Evolutionary conservation across 495 filamentous ascomycete genomes (phyloP).

Genomic region (Diplogelasinospora grovesii): DNA sequence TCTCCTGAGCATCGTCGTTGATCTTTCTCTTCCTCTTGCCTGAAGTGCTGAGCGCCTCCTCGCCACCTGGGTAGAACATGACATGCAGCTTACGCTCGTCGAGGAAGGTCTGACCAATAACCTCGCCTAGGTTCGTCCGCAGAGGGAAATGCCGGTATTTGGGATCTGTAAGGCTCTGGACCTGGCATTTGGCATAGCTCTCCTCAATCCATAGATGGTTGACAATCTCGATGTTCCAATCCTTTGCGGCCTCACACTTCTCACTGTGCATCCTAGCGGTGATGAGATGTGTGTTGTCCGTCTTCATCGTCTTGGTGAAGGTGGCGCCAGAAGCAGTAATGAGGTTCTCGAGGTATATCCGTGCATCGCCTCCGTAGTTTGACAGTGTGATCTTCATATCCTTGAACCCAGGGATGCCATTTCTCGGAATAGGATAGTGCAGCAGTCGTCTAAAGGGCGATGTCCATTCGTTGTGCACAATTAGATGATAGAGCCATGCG

Average conservation of each 20-base stretch:
- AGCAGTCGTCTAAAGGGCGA: slow-evolving; percentile 71
- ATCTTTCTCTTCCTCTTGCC: slow-evolving; percentile 38
- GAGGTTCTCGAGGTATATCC: slow-evolving; percentile 88
- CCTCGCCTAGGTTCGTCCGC: slow-evolving; percentile 84
- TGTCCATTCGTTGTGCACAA: slow-evolving; percentile 82
- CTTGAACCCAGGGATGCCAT: slow-evolving; percentile 73
- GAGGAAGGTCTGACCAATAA: slow-evolving; percentile 74
- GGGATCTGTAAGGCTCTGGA: slow-evolving; percentile 56
- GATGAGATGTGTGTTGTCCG: slow-evolving; percentile 91
- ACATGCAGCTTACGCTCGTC: slow-evolving; percentile 29
- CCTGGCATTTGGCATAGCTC: slow-evolving; percentile 80
- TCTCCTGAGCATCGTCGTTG: slow-evolving; percentile 31
- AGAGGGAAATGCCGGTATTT: slow-evolving; percentile 78
- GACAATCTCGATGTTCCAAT: slow-evolving; percentile 84
- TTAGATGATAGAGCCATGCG: slow-evolving; percentile 87
- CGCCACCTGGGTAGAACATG: slow-evolving; percentile 35
- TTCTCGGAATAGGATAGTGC: slow-evolving; percentile 77
- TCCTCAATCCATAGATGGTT: slow-evolving; percentile 99
- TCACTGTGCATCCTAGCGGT: slow-evolving; percentile 82
- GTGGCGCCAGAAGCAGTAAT: slow-evolving; percentile 73
- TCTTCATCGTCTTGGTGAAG: slow-evolving; percentile 87
- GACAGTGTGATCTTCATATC: slow-evolving; percentile 75
- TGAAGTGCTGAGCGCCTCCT: slow-evolving; percentile 20
- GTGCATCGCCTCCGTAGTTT: slow-evolving; percentile 92
- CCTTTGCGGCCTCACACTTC: slow-evolving; percentile 82